Evolutionary conservation across 1,284 basidiomycete genomes (phyloP).

Genomic region (Ceratobasidium sp.): DNA sequence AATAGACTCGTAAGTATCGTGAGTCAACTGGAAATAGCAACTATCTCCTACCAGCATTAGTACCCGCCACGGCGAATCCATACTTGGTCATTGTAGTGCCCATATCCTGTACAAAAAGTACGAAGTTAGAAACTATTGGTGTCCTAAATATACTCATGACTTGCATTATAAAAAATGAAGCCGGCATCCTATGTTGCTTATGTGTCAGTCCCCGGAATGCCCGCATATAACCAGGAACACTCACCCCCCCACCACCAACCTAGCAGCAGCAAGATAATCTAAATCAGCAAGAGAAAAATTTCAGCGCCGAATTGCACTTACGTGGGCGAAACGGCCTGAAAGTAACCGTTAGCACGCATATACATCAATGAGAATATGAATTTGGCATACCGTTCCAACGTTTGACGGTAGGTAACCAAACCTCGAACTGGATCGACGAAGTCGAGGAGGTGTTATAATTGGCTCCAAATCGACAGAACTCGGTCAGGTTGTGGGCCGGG

Average conservation of each 20-base stretch:
- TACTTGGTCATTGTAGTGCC: constrained; percentile 2
- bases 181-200: background rate
- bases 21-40: background rate
- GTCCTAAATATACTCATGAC: too few relatives aligned
- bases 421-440: constrained; percentile 20
- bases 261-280: background rate
- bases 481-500: constrained; percentile 10
- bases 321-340: constrained; percentile 20
- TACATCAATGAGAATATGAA: too few relatives aligned
- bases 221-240: background rate
- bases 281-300: background rate
- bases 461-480: constrained; percentile 29
- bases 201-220: background rate
- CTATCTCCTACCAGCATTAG: background rate
- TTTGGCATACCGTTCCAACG: constrained; percentile 5
- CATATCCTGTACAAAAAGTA: background rate
- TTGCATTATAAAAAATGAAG: background rate
- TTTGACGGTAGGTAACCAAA: constrained; percentile 14
- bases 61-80: constrained; percentile 23
- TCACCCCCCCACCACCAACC: constrained; percentile 28
- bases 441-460: constrained; percentile 17
- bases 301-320: background rate
- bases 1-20: background rate
- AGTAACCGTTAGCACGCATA: background rate
- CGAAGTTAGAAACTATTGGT: background rate